Conservation (phyloP, 495 filamentous ascomycete genomes). For the Podospora pseudocomata region DNA sequence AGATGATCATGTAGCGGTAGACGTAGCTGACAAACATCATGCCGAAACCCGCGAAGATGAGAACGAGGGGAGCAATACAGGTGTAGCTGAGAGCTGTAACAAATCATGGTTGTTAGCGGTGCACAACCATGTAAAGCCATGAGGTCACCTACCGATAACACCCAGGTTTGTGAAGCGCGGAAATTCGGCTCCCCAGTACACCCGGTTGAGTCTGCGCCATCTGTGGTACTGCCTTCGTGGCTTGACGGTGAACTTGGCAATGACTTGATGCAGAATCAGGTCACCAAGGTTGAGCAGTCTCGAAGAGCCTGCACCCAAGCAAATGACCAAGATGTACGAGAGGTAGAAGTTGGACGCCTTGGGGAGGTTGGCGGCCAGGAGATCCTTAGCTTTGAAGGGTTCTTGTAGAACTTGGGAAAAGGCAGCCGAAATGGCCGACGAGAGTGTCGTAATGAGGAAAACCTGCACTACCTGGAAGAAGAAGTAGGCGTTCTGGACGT, state of each 20-base stretch:
- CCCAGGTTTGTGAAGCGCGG: conserved; percentile 72
- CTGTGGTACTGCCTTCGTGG: conserved; percentile 72
- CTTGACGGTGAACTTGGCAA: conserved; percentile 63
- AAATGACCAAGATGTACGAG: conserved; percentile 83
- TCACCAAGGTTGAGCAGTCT: conserved; percentile 57
- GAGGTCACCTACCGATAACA: conserved; percentile 56
- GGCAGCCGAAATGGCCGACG: conserved; percentile 64
- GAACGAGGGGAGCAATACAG: conserved; percentile 82
- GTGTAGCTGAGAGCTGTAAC: conserved; percentile 70
- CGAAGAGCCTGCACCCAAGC: conserved; percentile 65
- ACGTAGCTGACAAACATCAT: conserved; percentile 77
- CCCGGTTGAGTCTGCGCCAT: conserved; percentile 59
- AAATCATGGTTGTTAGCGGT: neutral
- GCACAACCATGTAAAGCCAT: neutral
- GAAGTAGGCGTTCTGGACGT: conserved; percentile 79
- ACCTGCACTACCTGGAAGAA: conserved; percentile 88
- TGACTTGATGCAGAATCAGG: conserved; percentile 54
- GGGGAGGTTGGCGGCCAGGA: conserved; percentile 72
- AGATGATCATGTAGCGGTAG: conserved; percentile 84
- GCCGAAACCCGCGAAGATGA: conserved; percentile 76
- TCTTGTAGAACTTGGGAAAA: conserved; percentile 57
- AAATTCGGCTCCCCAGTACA: conserved; percentile 66
- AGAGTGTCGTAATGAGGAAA: conserved; percentile 79
- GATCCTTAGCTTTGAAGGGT: conserved; percentile 52
- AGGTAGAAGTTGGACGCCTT: conserved; percentile 87